These are phyloP conservation scores for Abelmoschus esculentus DNA, from an alignment of 345 rosid genomes.

Conservation along the genomic window DNA sequence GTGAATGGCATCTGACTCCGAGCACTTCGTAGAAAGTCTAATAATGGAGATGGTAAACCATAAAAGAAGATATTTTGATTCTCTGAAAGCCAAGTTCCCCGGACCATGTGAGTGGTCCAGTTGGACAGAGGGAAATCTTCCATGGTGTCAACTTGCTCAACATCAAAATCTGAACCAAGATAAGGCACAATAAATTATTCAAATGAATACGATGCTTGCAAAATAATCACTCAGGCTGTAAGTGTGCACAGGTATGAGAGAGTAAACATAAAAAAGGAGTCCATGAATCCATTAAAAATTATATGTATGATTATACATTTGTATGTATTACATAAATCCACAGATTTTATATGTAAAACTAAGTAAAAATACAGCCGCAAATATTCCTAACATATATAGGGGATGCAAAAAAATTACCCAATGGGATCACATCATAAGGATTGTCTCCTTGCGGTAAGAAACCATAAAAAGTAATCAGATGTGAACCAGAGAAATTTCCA, in stretches of 20 bases:
- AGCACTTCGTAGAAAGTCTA: conserved; percentile 55
- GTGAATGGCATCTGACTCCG: conserved; percentile 12
- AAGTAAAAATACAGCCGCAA: background rate
- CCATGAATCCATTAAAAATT: background rate
- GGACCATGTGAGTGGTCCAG: conserved; percentile 76
- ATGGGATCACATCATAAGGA: conserved; percentile 69
- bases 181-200: conserved; percentile 7
- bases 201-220: background rate
- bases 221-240: background rate
- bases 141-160: conserved; percentile 24
- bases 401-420: conserved; percentile 47
- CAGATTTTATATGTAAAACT: background rate
- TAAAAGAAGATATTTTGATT: conserved; percentile 61
- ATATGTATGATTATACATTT: background rate
- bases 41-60: conserved; percentile 72
- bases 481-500: conserved; percentile 76
- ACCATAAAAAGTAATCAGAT: conserved; percentile 81
- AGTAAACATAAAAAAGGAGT: background rate
- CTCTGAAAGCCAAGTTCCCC: conserved; percentile 84
- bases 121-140: conserved; percentile 28
- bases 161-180: conserved; percentile 63
- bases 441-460: conserved; percentile 76
- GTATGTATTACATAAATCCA: background rate
- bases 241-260: background rate
- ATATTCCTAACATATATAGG: background rate